Evolutionary conservation across 257 asterid species (phyloP).

Genomic region (Mentha longifolia): DNA sequence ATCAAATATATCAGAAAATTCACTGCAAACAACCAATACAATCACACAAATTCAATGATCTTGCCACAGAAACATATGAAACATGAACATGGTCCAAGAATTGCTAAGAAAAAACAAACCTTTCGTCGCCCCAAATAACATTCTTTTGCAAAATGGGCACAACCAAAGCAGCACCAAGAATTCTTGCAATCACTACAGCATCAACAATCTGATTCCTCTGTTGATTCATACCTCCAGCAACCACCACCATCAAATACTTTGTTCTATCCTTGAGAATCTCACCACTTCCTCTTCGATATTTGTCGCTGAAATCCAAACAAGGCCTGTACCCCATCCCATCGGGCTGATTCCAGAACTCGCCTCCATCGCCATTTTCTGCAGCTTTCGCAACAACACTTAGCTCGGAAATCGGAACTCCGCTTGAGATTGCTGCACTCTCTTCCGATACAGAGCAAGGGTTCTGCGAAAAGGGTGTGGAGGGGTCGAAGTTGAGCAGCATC

Average conservation of each 20-base stretch:
- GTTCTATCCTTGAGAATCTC: slow-evolving; percentile 64
- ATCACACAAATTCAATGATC: too few relatives aligned
- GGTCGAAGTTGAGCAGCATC: slow-evolving; percentile 54
- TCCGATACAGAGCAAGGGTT: slow-evolving; percentile 54
- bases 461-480: slow-evolving; percentile 45
- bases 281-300: slow-evolving; percentile 52
- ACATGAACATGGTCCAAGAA: slow-evolving; percentile 28
- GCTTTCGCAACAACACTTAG: not conserved
- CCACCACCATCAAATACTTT: slow-evolving; percentile 83
- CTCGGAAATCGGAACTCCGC: slow-evolving; percentile 41
- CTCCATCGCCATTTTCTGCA: slow-evolving; percentile 4
- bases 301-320: slow-evolving; percentile 71
- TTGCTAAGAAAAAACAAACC: slow-evolving; percentile 49
- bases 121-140: slow-evolving; percentile 95
- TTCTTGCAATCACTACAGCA: slow-evolving; percentile 90
- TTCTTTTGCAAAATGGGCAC: slow-evolving; percentile 92
- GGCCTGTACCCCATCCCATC: slow-evolving; percentile 86
- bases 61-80: not conserved
- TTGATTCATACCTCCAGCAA: slow-evolving; percentile 94
- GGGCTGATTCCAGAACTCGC: slow-evolving; percentile 91
- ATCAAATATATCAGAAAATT: slow-evolving; percentile 88
- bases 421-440: slow-evolving; percentile 35
- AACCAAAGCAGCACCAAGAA: slow-evolving; percentile 90
- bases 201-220: slow-evolving; percentile 98
- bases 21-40: slow-evolving; percentile 58